These are phyloP conservation scores for Sugiyamaella sp. DNA, from an alignment of 1,139 yeast genomes.

Conservation along the genomic window DNA sequence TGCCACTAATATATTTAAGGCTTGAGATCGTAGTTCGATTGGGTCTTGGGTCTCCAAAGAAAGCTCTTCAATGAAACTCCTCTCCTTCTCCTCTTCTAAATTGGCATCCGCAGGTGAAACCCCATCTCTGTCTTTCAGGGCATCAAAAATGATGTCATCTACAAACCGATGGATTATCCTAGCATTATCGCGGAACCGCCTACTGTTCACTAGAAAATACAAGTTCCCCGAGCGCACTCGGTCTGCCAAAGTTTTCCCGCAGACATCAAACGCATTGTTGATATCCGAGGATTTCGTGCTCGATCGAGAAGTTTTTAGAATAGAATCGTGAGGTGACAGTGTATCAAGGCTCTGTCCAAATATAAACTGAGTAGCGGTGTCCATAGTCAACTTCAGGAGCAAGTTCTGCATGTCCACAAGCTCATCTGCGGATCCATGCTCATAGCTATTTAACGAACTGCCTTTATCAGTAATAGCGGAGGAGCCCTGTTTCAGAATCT, in stretches of 20 bases:
- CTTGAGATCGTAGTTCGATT: conserved; percentile 52
- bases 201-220: conserved; percentile 21
- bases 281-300: conserved; percentile 28
- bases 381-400: conserved; percentile 56
- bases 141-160: conserved; percentile 40
- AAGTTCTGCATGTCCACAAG: conserved; percentile 46
- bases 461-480: background rate
- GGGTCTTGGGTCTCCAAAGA: conserved; percentile 56
- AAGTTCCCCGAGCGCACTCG: conserved; percentile 24
- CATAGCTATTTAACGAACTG: background rate
- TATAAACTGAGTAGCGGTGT: conserved; percentile 60
- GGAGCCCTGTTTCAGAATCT: conserved; percentile 2
- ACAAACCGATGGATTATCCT: conserved; percentile 39
- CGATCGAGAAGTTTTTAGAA: background rate
- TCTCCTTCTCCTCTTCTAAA: conserved; percentile 8
- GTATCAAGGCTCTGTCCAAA: conserved; percentile 55
- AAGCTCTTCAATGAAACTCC: conserved; percentile 51
- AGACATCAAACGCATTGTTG: conserved; percentile 35
- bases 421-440: background rate
- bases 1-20: conserved; percentile 55
- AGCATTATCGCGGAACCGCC: conserved; percentile 41
- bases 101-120: conserved; percentile 12
- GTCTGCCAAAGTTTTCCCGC: conserved; percentile 45
- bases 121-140: conserved; percentile 26
- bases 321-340: conserved; percentile 3